phyloP scores from a whole-genome alignment of 208 protist species.

The Trichomonas tenax region DNA sequence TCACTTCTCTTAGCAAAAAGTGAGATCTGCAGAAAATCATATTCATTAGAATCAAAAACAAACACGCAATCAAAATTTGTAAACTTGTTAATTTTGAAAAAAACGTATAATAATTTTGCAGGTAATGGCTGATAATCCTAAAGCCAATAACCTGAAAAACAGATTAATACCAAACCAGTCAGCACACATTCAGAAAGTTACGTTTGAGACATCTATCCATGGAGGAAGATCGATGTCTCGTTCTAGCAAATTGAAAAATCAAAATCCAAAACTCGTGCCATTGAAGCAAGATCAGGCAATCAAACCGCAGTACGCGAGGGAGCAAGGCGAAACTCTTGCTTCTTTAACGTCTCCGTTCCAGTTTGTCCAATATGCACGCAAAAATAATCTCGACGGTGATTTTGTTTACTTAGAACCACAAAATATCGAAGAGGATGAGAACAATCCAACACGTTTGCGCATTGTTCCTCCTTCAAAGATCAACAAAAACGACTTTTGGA shows the following conservation, averaged over 20 bases:
- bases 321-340: neutral
- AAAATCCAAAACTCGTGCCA: neutral
- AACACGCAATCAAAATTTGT: neutral
- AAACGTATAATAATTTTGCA: neutral
- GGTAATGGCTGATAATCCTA: neutral
- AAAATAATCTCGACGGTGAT: neutral
- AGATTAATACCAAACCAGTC: neutral
- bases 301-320: neutral
- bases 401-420: neutral
- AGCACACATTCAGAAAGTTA: neutral
- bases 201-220: neutral
- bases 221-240: neutral
- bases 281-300: neutral
- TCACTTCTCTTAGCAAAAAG: too few relatives aligned
- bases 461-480: constrained; percentile 8
- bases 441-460: neutral
- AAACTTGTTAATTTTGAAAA: neutral
- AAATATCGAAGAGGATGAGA: neutral
- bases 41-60: too few relatives aligned
- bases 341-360: neutral
- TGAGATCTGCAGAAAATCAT: too few relatives aligned
- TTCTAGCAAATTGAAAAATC: neutral
- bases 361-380: constrained; percentile 11
- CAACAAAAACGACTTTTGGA: constrained; percentile 7
- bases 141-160: neutral